These are phyloP conservation scores for Ulmus americana DNA, from an alignment of 331 rosid genomes.

Conservation along the genomic window DNA sequence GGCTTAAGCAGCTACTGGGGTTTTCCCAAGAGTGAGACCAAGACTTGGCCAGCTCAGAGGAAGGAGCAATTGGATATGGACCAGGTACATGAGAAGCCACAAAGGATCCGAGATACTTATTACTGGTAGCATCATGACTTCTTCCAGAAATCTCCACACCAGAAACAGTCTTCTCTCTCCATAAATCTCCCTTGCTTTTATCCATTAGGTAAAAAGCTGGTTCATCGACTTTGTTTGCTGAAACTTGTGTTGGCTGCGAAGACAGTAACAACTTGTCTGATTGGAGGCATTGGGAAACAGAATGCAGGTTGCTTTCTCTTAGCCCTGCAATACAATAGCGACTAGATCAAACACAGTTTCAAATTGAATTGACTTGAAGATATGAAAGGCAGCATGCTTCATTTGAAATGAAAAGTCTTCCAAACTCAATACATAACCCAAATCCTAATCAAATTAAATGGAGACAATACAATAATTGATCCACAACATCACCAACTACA, in stretches of 20 bases:
- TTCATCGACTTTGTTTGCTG: constrained; percentile 39
- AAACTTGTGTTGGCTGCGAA: constrained; percentile 45
- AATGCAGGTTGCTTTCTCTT: constrained; percentile 37
- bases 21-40: constrained; percentile 74
- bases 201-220: constrained; percentile 33
- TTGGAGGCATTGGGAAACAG: constrained; percentile 43
- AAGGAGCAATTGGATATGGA: constrained; percentile 34
- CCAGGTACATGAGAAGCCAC: constrained; percentile 38
- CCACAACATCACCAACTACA: neutral
- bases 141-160: constrained; percentile 38
- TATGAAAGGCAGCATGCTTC: constrained; percentile 1
- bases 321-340: constrained; percentile 44
- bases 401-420: neutral
- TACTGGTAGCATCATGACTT: constrained; percentile 38
- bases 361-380: neutral
- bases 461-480: neutral
- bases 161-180: constrained; percentile 53
- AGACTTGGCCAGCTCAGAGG: constrained; percentile 44
- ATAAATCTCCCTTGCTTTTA: constrained; percentile 41
- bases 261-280: constrained; percentile 38
- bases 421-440: neutral
- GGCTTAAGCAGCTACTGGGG: constrained; percentile 50
- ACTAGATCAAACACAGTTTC: constrained; percentile 10
- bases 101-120: constrained; percentile 36
- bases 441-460: neutral